These are phyloP conservation scores for Cinnamomum micranthum DNA, from an alignment of 164 flowering plant species.

Conservation along the genomic window DNA sequence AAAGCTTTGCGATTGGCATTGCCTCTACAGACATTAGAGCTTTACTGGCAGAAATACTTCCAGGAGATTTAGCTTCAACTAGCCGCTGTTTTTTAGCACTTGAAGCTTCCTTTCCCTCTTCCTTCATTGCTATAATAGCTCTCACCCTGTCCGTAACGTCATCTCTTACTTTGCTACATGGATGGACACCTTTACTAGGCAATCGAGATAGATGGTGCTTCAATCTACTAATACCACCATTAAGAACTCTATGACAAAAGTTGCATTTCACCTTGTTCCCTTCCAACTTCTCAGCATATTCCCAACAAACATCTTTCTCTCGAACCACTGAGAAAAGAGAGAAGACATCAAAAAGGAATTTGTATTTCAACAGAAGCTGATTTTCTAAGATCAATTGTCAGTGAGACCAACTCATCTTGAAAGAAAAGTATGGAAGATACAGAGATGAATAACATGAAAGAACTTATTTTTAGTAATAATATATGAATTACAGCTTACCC, in stretches of 20 bases:
- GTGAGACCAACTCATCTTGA: too few species aligned
- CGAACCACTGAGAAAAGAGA: slow-evolving; percentile 64
- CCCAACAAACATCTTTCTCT: slow-evolving; percentile 94
- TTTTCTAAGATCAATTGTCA: too few species aligned
- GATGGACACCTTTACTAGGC: slow-evolving; percentile 92
- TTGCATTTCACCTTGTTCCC: slow-evolving; percentile 90
- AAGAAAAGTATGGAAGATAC: too few species aligned
- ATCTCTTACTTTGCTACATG: slow-evolving; percentile 89
- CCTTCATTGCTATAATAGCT: slow-evolving; percentile 59
- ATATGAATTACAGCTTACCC: too few species aligned
- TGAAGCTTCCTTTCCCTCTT: slow-evolving; percentile 57
- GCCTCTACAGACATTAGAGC: slow-evolving; percentile 33
- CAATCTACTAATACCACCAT: slow-evolving; percentile 93
- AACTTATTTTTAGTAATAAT: too few species aligned
- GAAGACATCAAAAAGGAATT: too few species aligned
- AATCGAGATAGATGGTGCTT: slow-evolving; percentile 89
- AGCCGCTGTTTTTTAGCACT: slow-evolving; percentile 45
- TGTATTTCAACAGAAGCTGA: too few species aligned
- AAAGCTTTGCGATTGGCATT: slow-evolving; percentile 36
- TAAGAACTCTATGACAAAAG: slow-evolving; percentile 67
- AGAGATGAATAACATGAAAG: too few species aligned
- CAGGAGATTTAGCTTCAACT: slow-evolving; percentile 43
- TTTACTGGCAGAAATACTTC: slow-evolving; percentile 31
- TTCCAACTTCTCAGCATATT: slow-evolving; percentile 86
- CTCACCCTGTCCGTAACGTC: slow-evolving; percentile 78